A percentile compares a stretch with the other conserved stretches of the same genome.
These are phyloP conservation scores for Allium fistulosum DNA, from an alignment of 106 monocot genomes.

Conservation along the genomic window DNA sequence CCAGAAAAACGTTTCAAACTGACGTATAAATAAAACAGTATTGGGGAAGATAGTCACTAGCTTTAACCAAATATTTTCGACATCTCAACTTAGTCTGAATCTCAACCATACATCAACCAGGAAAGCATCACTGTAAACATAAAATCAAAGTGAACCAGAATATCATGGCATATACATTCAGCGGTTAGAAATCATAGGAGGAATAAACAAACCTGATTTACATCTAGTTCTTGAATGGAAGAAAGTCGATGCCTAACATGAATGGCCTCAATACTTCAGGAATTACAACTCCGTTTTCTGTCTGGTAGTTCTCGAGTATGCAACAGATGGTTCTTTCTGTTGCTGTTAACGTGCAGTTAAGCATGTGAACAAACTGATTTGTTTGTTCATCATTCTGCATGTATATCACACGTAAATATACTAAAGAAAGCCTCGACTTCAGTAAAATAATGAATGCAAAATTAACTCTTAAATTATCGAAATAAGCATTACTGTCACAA, in stretches of 20 bases:
- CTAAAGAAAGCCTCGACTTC: not conserved
- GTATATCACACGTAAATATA: not conserved
- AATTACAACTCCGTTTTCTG: constrained; percentile 66
- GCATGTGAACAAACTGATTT: constrained; percentile 88
- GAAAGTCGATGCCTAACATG: constrained; percentile 70
- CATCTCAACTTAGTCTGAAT: too few species aligned
- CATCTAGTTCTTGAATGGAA: constrained; percentile 44
- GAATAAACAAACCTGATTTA: too few species aligned
- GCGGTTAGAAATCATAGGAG: too few species aligned
- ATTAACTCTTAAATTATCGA: not conserved
- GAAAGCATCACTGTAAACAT: too few species aligned
- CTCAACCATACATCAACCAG: too few species aligned
- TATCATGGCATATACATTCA: too few species aligned
- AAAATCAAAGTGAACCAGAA: too few species aligned
- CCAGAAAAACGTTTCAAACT: too few species aligned
- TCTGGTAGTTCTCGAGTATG: constrained; percentile 87
- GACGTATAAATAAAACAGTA: too few species aligned
- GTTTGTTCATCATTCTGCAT: constrained; percentile 94
- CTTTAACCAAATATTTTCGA: too few species aligned
- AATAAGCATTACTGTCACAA: not conserved
- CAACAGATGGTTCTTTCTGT: constrained; percentile 91
- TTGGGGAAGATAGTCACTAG: too few species aligned
- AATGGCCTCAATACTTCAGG: constrained; percentile 66
- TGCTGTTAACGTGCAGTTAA: constrained; percentile 90
- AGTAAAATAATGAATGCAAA: not conserved